Conservation (phyloP, 352 stramenopile genomes). For the Thraustochytrium sp. region DNA sequence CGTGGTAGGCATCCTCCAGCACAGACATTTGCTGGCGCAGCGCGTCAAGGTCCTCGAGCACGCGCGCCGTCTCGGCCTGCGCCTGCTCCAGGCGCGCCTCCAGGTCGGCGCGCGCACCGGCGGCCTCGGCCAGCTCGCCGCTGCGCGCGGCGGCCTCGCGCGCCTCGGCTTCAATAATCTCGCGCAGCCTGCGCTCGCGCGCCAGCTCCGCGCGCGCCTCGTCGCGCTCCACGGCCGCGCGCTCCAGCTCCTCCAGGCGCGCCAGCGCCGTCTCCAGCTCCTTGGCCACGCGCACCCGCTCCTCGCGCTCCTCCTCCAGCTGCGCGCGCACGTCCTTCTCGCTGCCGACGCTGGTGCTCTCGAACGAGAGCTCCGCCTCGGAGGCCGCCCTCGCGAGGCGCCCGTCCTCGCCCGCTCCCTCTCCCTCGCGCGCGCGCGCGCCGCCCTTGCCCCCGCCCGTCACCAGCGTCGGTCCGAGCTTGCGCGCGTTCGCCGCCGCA, state of each 20-base stretch:
- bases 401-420: not conserved
- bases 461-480: not conserved
- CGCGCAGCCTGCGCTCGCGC: not conserved
- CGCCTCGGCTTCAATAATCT: not conserved
- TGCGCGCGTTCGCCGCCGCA: not conserved
- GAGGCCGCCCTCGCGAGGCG: too few species aligned
- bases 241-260: not conserved
- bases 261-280: not conserved
- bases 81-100: not conserved
- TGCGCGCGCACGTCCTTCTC: not conserved
- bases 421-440: not conserved
- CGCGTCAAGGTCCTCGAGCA: not conserved
- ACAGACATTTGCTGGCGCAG: not conserved
- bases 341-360: not conserved
- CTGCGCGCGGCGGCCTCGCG: not conserved
- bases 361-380: not conserved
- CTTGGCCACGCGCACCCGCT: not conserved
- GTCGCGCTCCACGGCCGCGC: not conserved
- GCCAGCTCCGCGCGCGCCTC: not conserved
- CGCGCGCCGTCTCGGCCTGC: not conserved
- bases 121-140: not conserved
- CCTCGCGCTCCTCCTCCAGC: not conserved
- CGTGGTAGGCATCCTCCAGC: not conserved
- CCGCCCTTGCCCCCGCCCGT: not conserved
- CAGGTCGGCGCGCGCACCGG: not conserved